A percentile compares a stretch with the other conserved stretches of the same genome.
phyloP scores from a whole-genome alignment of 164 flowering plant species.

The Litsea cubeba region DNA sequence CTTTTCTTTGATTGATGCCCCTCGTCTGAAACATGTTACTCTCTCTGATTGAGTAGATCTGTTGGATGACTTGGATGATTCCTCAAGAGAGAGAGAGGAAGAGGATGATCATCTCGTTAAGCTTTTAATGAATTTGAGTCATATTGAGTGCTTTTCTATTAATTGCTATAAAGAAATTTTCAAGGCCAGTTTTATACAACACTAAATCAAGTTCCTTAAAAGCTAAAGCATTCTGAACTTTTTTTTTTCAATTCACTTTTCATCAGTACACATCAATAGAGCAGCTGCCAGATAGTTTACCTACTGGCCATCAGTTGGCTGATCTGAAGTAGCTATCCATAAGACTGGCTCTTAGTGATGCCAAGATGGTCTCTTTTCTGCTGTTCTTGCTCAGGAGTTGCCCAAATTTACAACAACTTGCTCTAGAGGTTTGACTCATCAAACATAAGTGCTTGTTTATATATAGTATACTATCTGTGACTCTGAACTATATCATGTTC shows the following conservation, averaged over 20 bases:
- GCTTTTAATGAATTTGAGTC: not conserved
- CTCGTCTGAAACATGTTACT: not conserved
- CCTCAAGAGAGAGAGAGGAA: not conserved
- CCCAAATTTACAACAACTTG: not conserved
- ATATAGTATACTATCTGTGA: not conserved
- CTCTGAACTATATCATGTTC: not conserved
- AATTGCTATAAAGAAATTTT: not conserved
- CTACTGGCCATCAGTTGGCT: not conserved
- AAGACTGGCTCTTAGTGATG: not conserved
- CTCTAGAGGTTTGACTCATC: not conserved
- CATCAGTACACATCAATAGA: not conserved
- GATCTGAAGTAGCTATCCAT: not conserved
- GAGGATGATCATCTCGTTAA: not conserved
- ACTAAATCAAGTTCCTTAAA: not conserved
- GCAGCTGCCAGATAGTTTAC: not conserved
- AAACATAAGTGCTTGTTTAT: not conserved
- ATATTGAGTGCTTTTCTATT: not conserved
- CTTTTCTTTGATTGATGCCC: not conserved
- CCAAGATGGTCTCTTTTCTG: not conserved
- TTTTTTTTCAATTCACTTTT: not conserved
- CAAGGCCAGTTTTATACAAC: not conserved
- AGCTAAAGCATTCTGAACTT: not conserved
- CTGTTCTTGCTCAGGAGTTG: not conserved
- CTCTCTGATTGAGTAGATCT: not conserved
- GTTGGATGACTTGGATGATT: not conserved